A percentile compares a stretch with the other conserved stretches of the same genome.
Conservation (phyloP, 1,139 yeast species). For the Pichia norvegensis region DNA sequence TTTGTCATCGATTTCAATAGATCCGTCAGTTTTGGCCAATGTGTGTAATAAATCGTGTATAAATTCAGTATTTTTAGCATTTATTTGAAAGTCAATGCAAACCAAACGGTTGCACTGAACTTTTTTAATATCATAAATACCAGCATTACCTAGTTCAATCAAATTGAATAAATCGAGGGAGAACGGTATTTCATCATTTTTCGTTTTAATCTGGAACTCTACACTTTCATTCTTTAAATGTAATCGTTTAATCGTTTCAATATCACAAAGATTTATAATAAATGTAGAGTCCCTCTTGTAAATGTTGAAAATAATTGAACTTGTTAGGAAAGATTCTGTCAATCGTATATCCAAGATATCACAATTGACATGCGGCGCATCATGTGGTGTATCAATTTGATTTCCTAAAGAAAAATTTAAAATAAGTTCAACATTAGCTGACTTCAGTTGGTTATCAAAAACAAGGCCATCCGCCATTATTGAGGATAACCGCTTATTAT, state of each 20-base stretch:
- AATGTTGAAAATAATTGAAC: constrained; percentile 4
- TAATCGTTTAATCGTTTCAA: constrained; percentile 6
- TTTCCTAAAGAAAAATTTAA: not conserved
- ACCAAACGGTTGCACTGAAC: not conserved
- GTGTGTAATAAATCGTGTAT: not conserved
- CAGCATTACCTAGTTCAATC: constrained; percentile 3
- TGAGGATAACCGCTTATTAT: no score
- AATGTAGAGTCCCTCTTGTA: not conserved
- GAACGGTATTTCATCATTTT: not conserved
- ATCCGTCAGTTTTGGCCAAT: not conserved
- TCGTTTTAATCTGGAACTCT: not conserved
- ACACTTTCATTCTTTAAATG: constrained; percentile 6
- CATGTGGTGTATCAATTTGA: not conserved
- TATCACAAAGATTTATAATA: constrained; percentile 1
- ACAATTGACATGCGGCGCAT: not conserved
- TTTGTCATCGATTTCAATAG: not conserved
- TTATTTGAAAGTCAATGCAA: not conserved
- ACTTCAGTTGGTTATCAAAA: not conserved
- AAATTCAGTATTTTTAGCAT: not conserved
- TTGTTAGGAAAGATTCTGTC: not conserved
- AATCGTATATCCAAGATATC: not conserved
- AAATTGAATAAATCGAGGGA: constrained; percentile 5
- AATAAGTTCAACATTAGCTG: not conserved
- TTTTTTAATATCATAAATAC: constrained; percentile 4
- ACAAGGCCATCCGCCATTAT: not conserved